Evolutionary conservation across 345 rosid species (phyloP), one percentile per base, ranked within the genome.

Genomic region (Toxicodendron radicans): DNA sequence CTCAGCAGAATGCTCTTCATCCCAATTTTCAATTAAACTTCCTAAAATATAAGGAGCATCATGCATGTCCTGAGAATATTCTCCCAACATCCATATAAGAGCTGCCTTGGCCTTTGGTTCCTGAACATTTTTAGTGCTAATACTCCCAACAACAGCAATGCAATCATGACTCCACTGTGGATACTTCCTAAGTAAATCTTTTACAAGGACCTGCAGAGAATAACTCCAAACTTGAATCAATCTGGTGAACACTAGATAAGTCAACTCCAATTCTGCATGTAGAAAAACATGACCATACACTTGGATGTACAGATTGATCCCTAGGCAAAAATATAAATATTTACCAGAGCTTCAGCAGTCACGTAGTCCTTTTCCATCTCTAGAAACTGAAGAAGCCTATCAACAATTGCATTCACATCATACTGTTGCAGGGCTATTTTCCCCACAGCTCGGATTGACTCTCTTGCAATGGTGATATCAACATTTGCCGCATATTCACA

Each of bases 101-200:
- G 99, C 98, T 23, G 99, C 90, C 83, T 95, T 95, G 30, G 94
- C 99, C 81, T 95, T 95, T 12, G 99, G 94, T 81, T 95, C 99
- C 79, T 91, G 96, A 71, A 95, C 82, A 81, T 90, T 93, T 51
- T 90, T 86, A 80, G 94, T 91, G 83, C 99, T 95, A 74, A 95
- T 95, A 85, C 89, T 89, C 68, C 99, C 99, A 79, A 95, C 99
- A 85, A 93, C 99, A 69, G 98, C 97, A 82, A 95, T 95, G 86
- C 99, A 95, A 74, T 95, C 98, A 21, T 95, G 98, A 85, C 99
- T 95, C 99, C 98, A 95, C 65, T 95, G 99, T 10, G 99, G 99
- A 82, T 95, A 93, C 80, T 95, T 95, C 76, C 99, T 91, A 65
- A 95, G 83, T 75, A 95, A 87, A 85, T 95, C 98, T 84, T 95